Percentiles rank a stretch among this genome's conserved stretches.
phyloP scores from a whole-genome alignment of 2,329 filamentous ascomycete genomes.

The Pseudogymnoascus sp. region DNA sequence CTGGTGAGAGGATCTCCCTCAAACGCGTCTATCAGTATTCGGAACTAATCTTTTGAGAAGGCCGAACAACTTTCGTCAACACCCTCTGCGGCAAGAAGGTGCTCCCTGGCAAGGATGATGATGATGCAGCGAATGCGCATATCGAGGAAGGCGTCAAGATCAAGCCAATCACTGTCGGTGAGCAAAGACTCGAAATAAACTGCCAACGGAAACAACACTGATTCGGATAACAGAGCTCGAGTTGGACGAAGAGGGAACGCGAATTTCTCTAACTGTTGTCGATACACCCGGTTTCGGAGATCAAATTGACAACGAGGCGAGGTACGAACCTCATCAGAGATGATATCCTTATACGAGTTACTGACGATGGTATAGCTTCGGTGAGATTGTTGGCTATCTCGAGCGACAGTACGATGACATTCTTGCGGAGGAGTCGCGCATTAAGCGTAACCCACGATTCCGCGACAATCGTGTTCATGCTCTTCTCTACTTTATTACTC shows the following conservation, averaged over 20 bases:
- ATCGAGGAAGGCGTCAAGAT: slow-evolving; percentile 96
- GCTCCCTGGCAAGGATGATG: slow-evolving; percentile 81
- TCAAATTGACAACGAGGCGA: slow-evolving; percentile 98
- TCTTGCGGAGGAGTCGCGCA: slow-evolving; percentile 96
- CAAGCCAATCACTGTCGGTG: slow-evolving; percentile 96
- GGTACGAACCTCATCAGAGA: slow-evolving; percentile 43
- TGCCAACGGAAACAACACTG: slow-evolving; percentile 20
- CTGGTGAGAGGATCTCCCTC: slow-evolving; percentile 54
- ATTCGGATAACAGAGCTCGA: slow-evolving; percentile 62
- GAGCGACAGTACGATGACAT: slow-evolving; percentile 99
- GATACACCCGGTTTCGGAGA: slow-evolving; percentile 98
- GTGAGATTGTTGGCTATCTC: slow-evolving; percentile 95
- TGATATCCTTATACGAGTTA: slow-evolving; percentile 14
- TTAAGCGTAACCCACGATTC: slow-evolving; percentile 99
- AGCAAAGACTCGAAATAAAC: slow-evolving; percentile 28
- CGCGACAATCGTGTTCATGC: slow-evolving; percentile 98
- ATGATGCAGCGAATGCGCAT: slow-evolving; percentile 82
- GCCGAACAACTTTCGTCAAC: slow-evolving; percentile 98
- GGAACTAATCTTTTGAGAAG: slow-evolving; percentile 37
- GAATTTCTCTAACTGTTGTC: slow-evolving; percentile 95
- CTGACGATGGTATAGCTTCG: slow-evolving; percentile 56
- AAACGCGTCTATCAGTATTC: slow-evolving; percentile 4
- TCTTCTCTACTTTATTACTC: slow-evolving; percentile 98
- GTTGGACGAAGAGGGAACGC: slow-evolving; percentile 95
- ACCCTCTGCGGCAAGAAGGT: slow-evolving; percentile 95